Evolutionary conservation across 2,329 filamentous ascomycete genomes (phyloP), one percentile per base, ranked within the genome.

Genomic region (Nannizziopsis barbatae): DNA sequence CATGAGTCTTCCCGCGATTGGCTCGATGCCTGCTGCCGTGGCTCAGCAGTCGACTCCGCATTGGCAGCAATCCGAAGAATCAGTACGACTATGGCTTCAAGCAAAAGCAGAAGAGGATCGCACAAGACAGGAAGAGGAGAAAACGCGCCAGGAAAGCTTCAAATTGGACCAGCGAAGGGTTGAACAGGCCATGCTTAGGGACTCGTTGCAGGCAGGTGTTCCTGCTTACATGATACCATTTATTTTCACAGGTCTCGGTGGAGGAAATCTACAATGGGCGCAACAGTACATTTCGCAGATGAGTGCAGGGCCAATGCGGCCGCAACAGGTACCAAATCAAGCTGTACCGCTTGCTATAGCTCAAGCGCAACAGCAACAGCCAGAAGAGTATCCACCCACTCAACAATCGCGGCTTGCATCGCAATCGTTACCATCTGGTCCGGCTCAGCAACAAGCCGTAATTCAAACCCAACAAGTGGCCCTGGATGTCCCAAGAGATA

Each of bases 151-250:
- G 57, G 84, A 86, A 64, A 69, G 71, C 30, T 66, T 85, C 38
- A 79, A 80, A 20, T 66, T 87, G 30, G 84, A 88, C 65, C 83
- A 85, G 65, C 73, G 84, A 41, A 81, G 75, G 57, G 74, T 86
- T 49, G 84, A 88, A 64, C 77, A 83, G 60, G 80, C 80, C 40
- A 87, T 89, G 66, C 66, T 89, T 50, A 72, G 76, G 47, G 80
- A 83, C 17, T 84, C 83, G 2, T 63, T 88, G 46, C 72, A 75
- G 47, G 79, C 80, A 33, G 83, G 84, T 9, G 79, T 89, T 44
- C 84, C 84, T 8, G 83, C 84, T 10, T 75, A 81, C 32, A 78
- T 88, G 74, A 75, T 88, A 20, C 84, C 84, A 5, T 69, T 86
- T 51, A 79, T 89, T 18, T 87, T 89, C 64, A 77, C 81, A 10